These are phyloP conservation scores for Termitomyces eurrhizus DNA, from an alignment of 768 basidiomycete species.

Conservation along the genomic window DNA sequence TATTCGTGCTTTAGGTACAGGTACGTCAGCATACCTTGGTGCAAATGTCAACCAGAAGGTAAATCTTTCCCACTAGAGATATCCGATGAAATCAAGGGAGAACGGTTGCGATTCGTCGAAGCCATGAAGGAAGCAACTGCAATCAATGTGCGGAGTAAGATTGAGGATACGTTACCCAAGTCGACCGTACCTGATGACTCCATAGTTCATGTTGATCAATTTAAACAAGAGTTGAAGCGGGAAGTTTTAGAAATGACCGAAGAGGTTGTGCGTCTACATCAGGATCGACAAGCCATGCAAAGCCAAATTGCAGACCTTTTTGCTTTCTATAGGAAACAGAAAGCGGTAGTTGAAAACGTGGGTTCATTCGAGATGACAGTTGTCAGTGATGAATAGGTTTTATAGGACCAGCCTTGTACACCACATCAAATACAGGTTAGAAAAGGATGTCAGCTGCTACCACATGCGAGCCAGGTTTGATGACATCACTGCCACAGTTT, in stretches of 20 bases:
- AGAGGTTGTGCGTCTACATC: constrained; percentile 65
- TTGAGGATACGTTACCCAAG: not conserved
- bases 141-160: constrained; percentile 76
- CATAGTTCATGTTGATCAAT: constrained; percentile 80
- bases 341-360: constrained; percentile 24
- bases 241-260: constrained; percentile 74
- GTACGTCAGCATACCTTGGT: constrained; percentile 28
- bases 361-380: not conserved
- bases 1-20: constrained; percentile 60
- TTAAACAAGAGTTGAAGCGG: constrained; percentile 74
- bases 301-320: constrained; percentile 72
- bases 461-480: constrained; percentile 14
- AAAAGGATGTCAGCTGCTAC: constrained; percentile 21
- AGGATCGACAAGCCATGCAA: constrained; percentile 61
- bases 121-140: constrained; percentile 94
- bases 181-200: not conserved
- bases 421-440: not conserved
- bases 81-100: constrained; percentile 80
- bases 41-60: not conserved
- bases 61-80: constrained; percentile 46
- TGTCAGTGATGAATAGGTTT: not conserved
- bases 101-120: constrained; percentile 82
- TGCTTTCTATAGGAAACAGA: constrained; percentile 68
- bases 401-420: constrained; percentile 1
- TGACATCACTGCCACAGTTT: not conserved